Conservation (phyloP, 2,329 filamentous ascomycete genomes). For the Fusarium heterosporum region DNA sequence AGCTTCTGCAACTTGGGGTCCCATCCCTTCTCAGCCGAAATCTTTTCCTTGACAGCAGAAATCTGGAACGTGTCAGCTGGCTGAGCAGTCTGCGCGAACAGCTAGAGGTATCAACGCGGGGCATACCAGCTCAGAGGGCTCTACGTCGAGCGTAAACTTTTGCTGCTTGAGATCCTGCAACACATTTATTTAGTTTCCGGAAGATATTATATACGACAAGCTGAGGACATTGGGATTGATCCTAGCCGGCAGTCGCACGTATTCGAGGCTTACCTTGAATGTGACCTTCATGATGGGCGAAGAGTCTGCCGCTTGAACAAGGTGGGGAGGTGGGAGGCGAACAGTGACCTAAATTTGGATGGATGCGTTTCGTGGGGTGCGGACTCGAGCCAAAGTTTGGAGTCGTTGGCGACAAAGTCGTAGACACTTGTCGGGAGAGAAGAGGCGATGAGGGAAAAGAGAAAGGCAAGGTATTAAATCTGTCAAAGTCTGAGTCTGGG, state of each 20-base stretch:
- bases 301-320: constrained; percentile 49
- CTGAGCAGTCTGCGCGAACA: constrained; percentile 27
- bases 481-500: constrained; percentile 1
- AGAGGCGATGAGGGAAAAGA: constrained; percentile 10
- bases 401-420: not conserved
- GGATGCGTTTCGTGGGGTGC: constrained; percentile 25
- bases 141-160: constrained; percentile 96
- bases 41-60: constrained; percentile 91
- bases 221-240: not conserved
- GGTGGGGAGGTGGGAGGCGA: constrained; percentile 43
- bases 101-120: constrained; percentile 45
- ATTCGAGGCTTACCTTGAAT: constrained; percentile 65
- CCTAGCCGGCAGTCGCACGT: not conserved
- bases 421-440: constrained; percentile 8
- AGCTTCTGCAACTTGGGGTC: constrained; percentile 91
- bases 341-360: constrained; percentile 29
- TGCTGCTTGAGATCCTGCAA: constrained; percentile 95
- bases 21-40: constrained; percentile 93
- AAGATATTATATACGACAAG: constrained; percentile 1
- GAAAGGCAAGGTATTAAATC: constrained; percentile 11
- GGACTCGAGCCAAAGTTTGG: constrained; percentile 11
- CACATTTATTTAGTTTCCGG: constrained; percentile 19
- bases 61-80: constrained; percentile 67
- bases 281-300: constrained; percentile 75
- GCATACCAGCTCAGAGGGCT: constrained; percentile 88